These are phyloP conservation scores for Apiospora hydei DNA, from an alignment of 2,329 filamentous ascomycete genomes.

Conservation along the genomic window DNA sequence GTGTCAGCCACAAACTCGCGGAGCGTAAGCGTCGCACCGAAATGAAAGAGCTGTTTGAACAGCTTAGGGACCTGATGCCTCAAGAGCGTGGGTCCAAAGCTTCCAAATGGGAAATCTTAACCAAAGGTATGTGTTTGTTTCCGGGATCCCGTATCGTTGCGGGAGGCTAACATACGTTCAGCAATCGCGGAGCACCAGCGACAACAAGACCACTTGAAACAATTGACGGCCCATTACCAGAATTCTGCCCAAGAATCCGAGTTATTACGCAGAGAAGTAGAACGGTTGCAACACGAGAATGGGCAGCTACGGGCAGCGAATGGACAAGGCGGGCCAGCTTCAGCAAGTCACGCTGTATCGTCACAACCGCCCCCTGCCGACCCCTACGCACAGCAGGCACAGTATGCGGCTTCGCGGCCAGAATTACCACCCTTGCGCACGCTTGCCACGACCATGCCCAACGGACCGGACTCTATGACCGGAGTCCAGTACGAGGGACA, in stretches of 20 bases:
- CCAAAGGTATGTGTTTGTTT: constrained; percentile 71
- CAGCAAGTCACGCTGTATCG: constrained; percentile 36
- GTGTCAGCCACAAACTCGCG: constrained; percentile 84
- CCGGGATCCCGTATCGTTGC: neutral
- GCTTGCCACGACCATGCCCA: constrained; percentile 52
- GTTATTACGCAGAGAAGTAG: constrained; percentile 57
- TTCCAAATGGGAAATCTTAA: constrained; percentile 89
- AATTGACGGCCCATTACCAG: constrained; percentile 54
- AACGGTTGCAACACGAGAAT: constrained; percentile 55
- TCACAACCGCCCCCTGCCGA: constrained; percentile 39
- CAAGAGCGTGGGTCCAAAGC: constrained; percentile 84
- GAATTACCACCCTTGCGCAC: constrained; percentile 66
- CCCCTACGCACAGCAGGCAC: constrained; percentile 37
- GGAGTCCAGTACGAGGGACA: constrained; percentile 68
- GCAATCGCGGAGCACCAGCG: constrained; percentile 69
- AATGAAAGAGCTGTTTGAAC: constrained; percentile 89
- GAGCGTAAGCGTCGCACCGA: constrained; percentile 85
- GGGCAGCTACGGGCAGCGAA: constrained; percentile 51
- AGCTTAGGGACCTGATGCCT: constrained; percentile 78
- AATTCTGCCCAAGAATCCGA: constrained; percentile 53
- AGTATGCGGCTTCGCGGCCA: constrained; percentile 43
- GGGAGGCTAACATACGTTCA: constrained; percentile 40
- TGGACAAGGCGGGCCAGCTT: constrained; percentile 32
- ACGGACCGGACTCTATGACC: constrained; percentile 67
- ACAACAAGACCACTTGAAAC: constrained; percentile 57